phyloP scores from a whole-genome alignment of 768 basidiomycete genomes.

The Lactarius indigo region DNA sequence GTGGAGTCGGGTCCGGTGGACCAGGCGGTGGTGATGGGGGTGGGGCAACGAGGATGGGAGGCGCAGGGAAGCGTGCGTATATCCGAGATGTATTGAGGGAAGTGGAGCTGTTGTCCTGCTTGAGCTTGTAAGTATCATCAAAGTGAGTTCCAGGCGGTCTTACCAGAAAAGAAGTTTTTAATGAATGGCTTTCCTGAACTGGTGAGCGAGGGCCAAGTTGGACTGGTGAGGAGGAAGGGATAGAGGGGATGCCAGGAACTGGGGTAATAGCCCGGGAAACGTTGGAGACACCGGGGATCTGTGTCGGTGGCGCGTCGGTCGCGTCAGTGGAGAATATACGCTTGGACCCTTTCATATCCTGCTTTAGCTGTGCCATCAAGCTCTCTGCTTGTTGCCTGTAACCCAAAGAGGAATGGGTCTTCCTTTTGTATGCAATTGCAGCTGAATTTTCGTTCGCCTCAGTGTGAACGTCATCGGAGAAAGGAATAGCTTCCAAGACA shows the following conservation, averaged over 20 bases:
- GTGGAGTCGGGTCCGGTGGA: slow-evolving; percentile 19
- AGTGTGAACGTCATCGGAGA: background rate
- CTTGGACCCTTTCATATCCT: slow-evolving; percentile 71
- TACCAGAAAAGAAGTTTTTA: slow-evolving; percentile 4
- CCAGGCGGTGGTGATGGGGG: slow-evolving; percentile 27
- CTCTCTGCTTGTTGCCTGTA: slow-evolving; percentile 75
- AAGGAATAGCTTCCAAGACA: background rate
- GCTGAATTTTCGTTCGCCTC: background rate
- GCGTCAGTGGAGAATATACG: slow-evolving; percentile 68
- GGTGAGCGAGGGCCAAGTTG: background rate
- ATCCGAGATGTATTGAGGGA: slow-evolving; percentile 37
- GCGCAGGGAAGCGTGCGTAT: slow-evolving; percentile 32
- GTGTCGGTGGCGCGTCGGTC: slow-evolving; percentile 43
- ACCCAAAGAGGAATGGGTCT: slow-evolving; percentile 55
- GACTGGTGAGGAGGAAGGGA: background rate
- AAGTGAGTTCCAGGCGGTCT: background rate
- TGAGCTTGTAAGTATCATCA: slow-evolving; percentile 41
- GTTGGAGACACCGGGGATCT: slow-evolving; percentile 1
- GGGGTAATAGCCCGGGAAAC: background rate
- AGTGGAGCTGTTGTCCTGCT: slow-evolving; percentile 42
- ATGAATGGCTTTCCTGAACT: background rate
- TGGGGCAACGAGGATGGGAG: slow-evolving; percentile 28
- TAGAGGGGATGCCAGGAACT: background rate
- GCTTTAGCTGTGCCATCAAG: slow-evolving; percentile 83
- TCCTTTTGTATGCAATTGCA: slow-evolving; percentile 30